Evolutionary conservation across 2,329 filamentous ascomycete species (phyloP), one percentile per base, ranked within the genome.

Genomic region (Neonectria sp.): DNA sequence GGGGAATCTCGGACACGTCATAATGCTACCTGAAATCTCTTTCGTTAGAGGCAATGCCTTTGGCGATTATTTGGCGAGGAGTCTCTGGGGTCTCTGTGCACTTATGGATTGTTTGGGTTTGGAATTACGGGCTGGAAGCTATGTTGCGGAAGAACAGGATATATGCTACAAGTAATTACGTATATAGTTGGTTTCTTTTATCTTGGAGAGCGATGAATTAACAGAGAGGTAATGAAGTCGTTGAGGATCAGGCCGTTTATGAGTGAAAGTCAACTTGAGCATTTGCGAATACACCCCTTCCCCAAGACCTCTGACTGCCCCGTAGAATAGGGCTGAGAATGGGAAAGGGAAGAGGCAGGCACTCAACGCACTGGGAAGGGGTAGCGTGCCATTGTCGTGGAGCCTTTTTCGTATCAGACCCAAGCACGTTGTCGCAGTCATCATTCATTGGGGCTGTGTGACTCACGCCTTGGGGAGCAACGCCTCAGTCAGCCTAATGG

Each of bases 381-480:
- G 21, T 5, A 27, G 3, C 45, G 6, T 21, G 15, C 29, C 6
- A 51, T 6, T 3, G 6, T 40, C 13, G 35, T 6, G 3, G 13
- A 33, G 49, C 6, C 17, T 3, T 52, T 52, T n/a, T 52, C 9
- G n/a, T n/a, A 11, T 31, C 12, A 29, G 48, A n/a, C 27, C 15
- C 13, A 33, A 31, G 15, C 8, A 29, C 27, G 8, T 48, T 12
- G 45, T 24, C 12, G 21, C 24, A 25, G 21, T 48, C 45, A 48
- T 33, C 29, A 58, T 48, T 29, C 17, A 24, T n/a, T 48, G 24
- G 51, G 40, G 11, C 9, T 7, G 35, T 61, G 31, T 66, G 63
- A 66, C 52, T 66, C 63, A 66, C 60, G 43, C 53, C 46, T 40
- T 15, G 21, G 40, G 13, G 24, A 51, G 59, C 64, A 63, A 62